A percentile compares a stretch with the other conserved stretches of the same genome.
Conservation (phyloP, 1,284 basidiomycete genomes). For the Cystobasidium slooffiae region DNA sequence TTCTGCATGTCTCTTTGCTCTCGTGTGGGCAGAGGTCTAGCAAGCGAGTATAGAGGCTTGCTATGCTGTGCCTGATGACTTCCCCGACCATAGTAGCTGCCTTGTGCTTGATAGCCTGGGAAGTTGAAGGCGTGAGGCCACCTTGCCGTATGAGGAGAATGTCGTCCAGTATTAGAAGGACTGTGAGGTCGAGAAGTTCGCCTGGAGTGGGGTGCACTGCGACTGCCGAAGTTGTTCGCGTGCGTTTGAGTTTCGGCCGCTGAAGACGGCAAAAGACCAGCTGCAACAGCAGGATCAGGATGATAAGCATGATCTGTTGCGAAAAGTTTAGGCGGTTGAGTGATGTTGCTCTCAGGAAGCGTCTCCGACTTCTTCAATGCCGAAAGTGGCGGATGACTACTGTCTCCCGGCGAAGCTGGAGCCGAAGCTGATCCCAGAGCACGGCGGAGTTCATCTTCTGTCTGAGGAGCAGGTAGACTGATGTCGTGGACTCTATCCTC, state of each 20-base stretch:
- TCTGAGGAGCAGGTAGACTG: neutral
- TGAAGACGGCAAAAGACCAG: slow-evolving; percentile 20
- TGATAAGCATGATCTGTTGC: neutral
- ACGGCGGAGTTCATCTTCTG: slow-evolving; percentile 6
- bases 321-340: neutral
- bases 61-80: slow-evolving; percentile 21
- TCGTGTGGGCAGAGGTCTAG: slow-evolving; percentile 35
- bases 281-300: slow-evolving; percentile 27
- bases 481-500: slow-evolving; percentile 1
- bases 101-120: neutral
- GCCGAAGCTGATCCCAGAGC: slow-evolving; percentile 20
- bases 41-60: slow-evolving; percentile 39
- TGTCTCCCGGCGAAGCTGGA: slow-evolving; percentile 15
- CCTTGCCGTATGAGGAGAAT: neutral
- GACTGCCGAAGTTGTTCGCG: neutral
- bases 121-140: slow-evolving; percentile 9
- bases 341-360: neutral
- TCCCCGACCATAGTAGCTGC: neutral
- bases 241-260: neutral
- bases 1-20: slow-evolving; percentile 38
- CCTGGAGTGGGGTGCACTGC: neutral
- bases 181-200: slow-evolving; percentile 7
- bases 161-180: neutral
- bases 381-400: neutral
- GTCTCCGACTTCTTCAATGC: slow-evolving; percentile 1